Conservation (phyloP, 495 filamentous ascomycete species). For the Trichodelitschia bisporula region DNA sequence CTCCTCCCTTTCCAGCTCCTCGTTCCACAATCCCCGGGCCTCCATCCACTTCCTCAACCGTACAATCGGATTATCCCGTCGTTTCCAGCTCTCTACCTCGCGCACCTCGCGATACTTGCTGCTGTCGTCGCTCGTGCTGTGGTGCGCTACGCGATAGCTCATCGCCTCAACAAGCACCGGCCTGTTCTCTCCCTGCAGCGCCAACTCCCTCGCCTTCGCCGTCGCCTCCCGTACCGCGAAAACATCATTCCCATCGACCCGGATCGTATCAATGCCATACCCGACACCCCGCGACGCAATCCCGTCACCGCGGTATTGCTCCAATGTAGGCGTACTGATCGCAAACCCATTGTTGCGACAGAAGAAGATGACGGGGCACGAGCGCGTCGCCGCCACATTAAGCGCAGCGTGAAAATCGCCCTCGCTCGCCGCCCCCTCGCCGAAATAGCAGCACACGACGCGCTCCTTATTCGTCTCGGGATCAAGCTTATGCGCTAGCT, state of each 20-base stretch:
- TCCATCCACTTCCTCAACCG: constrained; percentile 84
- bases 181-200: constrained; percentile 49
- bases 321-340: constrained; percentile 80
- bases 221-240: constrained; percentile 79
- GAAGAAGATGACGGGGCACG: constrained; percentile 79
- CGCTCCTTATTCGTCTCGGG: constrained; percentile 32
- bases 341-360: constrained; percentile 97
- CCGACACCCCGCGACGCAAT: constrained; percentile 88
- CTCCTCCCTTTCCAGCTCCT: constrained; percentile 52
- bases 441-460: constrained; percentile 78
- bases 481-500: constrained; percentile 55
- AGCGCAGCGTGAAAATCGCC: constrained; percentile 95
- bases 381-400: constrained; percentile 85
- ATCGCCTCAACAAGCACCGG: constrained; percentile 86
- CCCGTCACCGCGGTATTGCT: constrained; percentile 92
- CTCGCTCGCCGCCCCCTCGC: constrained; percentile 92
- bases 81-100: constrained; percentile 96
- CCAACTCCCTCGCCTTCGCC: constrained; percentile 48
- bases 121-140: constrained; percentile 93
- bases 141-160: constrained; percentile 91
- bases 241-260: constrained; percentile 93
- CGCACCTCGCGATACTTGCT: constrained; percentile 87
- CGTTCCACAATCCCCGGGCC: constrained; percentile 55
- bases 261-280: constrained; percentile 91
- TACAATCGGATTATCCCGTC: constrained; percentile 83